Base-by-base conservation (phyloP, 139 green algal genomes). In the Nannochloris sp. region DNA sequence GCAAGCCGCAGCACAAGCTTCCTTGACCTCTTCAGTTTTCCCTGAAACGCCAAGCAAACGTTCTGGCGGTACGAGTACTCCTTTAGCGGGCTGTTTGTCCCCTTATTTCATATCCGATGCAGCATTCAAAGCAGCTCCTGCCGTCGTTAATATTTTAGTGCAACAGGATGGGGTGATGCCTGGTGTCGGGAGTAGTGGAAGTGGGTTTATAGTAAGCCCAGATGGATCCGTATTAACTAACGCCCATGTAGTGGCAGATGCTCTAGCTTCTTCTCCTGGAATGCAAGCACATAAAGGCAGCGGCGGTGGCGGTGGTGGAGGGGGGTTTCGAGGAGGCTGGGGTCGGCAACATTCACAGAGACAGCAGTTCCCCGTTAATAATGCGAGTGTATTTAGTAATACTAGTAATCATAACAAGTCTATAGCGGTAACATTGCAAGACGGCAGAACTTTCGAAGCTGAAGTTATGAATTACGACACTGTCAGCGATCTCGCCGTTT, bases 201-300 rank as follows among this genome's bases (percentile, higher is more conserved):
- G 65, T 15, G 86, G 86, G 1, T 85, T 87, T 61, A 78, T 93
- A 12, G 73, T 89, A 23, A 61, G 78, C 31, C 10, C 76, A 0
- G 60, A 71, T 30, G 86, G 87, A 24, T 74, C 63, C 48, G 87
- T 93, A 25, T 62, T 92, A 31, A 95, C 87, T 58, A 94, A 93
- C 48, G 84, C 84, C 19, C 88, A 95, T 65, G 87, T 93, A 9
- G 74, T 95, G 13, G 66, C 73, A 7, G 81, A 81, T 23, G 79
- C 74, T 5, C 53, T 83, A 2, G 24, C 63, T 44, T 25, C 25
- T 4, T 44, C 33, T 15, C 29, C 62, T 37, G 47, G 23, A 23
- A 38, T 6, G 8, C 56, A 46, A n/a, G 57, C 48, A 47, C 44
- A 14, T 51, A 48, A 32, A 64, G 29, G 25, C 60, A 60, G 53